Evolutionary conservation across 306 rosid species (phyloP).

Genomic region (Lathyrus tuberosus): DNA sequence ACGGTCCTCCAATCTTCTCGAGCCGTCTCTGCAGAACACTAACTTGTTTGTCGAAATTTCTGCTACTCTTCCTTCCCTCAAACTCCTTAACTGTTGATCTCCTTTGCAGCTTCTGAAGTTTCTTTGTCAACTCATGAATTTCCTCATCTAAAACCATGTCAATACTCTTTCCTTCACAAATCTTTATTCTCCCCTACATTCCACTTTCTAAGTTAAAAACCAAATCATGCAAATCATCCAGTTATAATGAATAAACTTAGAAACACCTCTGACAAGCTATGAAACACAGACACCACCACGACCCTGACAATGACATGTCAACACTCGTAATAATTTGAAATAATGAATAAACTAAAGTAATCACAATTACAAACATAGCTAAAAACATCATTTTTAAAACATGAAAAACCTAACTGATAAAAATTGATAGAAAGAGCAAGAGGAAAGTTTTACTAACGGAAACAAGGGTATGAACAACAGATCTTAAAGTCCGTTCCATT

Average conservation of each 20-base stretch:
- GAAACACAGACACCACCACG: too few relatives aligned
- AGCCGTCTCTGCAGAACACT: slow-evolving; percentile 56
- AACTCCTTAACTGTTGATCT: slow-evolving; percentile 50
- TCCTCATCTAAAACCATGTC: slow-evolving; percentile 61
- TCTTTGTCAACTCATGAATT: slow-evolving; percentile 62
- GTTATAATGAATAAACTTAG: too few relatives aligned
- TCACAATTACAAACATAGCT: too few relatives aligned
- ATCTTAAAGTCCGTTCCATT: slow-evolving; percentile 66
- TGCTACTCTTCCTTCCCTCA: slow-evolving; percentile 36
- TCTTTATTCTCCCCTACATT: slow-evolving; percentile 72
- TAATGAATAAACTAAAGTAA: too few relatives aligned
- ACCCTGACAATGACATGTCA: too few relatives aligned
- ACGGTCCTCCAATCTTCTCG: slow-evolving; percentile 60
- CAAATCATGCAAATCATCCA: slow-evolving; percentile 3
- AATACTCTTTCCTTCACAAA: slow-evolving; percentile 57
- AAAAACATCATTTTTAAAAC: too few relatives aligned
- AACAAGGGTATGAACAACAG: slow-evolving; percentile 69
- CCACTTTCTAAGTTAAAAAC: slow-evolving; percentile 35
- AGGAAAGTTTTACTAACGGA: slow-evolving; percentile 56
- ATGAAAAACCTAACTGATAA: too few relatives aligned
- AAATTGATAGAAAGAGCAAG: too few relatives aligned
- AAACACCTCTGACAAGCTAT: too few relatives aligned
- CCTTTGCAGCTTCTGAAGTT: slow-evolving; percentile 67
- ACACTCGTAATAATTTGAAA: too few relatives aligned
- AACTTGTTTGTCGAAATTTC: slow-evolving; percentile 69